Evolutionary conservation across 192 early-diverging fungal species (phyloP).

Genomic region (Entrophospora sp.): DNA sequence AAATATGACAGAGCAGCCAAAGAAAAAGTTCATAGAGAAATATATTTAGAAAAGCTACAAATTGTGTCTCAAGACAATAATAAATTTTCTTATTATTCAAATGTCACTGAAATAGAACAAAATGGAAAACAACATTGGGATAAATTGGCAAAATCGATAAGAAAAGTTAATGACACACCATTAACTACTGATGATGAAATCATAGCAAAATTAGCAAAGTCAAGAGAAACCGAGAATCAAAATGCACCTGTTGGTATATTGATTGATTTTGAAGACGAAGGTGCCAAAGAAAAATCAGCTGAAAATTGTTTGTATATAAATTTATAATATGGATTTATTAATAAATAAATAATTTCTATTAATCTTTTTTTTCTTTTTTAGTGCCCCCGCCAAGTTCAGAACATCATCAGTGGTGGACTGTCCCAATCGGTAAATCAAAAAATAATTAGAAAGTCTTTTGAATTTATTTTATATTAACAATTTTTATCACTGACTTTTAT

Average conservation of each 20-base stretch:
- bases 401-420: slow-evolving; percentile 46
- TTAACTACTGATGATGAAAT: neutral
- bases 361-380: slow-evolving; percentile 11
- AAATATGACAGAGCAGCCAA: slow-evolving; percentile 38
- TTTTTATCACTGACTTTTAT: no score
- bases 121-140: neutral
- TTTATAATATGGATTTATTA: neutral
- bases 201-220: neutral
- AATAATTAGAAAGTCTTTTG: neutral
- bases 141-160: neutral
- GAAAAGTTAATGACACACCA: neutral
- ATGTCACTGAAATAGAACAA: neutral
- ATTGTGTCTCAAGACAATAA: neutral
- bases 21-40: slow-evolving; percentile 36
- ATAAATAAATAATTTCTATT: neutral
- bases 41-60: slow-evolving; percentile 26
- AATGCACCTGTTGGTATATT: neutral
- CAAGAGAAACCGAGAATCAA: no score
- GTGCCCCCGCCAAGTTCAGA: slow-evolving; percentile 47
- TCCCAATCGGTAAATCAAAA: slow-evolving; percentile 19
- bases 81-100: neutral
- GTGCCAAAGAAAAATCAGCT: neutral
- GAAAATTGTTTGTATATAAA: neutral
- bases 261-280: slow-evolving; percentile 2
- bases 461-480: neutral